Percentiles rank a stretch among this genome's conserved stretches.
Conservation (phyloP, 164 flowering plant species). For the Euptelea pleiosperma region DNA sequence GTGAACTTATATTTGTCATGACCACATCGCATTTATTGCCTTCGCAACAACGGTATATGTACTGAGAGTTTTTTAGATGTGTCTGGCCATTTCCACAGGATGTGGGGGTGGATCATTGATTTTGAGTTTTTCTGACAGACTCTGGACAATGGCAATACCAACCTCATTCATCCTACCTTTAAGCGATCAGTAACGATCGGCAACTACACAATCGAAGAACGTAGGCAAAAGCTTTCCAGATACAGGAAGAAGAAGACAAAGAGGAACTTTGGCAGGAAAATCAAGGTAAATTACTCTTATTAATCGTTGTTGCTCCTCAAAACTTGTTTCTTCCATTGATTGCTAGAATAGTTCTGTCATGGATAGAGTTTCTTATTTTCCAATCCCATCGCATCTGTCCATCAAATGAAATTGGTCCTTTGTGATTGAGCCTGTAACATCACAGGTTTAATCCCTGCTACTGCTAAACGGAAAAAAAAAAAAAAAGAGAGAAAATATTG, state of each 20-base stretch:
- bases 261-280: constrained; percentile 91
- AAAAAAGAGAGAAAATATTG: background rate
- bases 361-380: too few relatives aligned
- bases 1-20: constrained; percentile 3
- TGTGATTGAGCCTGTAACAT: background rate
- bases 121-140: constrained; percentile 74
- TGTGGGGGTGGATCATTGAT: constrained; percentile 49
- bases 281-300: constrained; percentile 55
- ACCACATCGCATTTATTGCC: constrained; percentile 19
- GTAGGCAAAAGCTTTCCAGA: constrained; percentile 81
- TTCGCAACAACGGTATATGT: constrained; percentile 22
- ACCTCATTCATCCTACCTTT: constrained; percentile 36
- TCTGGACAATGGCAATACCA: constrained; percentile 52
- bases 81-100: constrained; percentile 47
- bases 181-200: constrained; percentile 36
- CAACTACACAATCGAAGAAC: constrained; percentile 60
- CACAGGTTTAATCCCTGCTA: background rate
- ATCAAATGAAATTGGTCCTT: background rate
- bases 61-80: constrained; percentile 51
- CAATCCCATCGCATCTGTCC: background rate
- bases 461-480: background rate
- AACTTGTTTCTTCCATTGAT: too few relatives aligned
- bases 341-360: too few relatives aligned
- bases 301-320: too few relatives aligned
- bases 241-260: constrained; percentile 86